phyloP scores from a whole-genome alignment of 805 yeast species.

The Scheffersomyces spartinae region DNA sequence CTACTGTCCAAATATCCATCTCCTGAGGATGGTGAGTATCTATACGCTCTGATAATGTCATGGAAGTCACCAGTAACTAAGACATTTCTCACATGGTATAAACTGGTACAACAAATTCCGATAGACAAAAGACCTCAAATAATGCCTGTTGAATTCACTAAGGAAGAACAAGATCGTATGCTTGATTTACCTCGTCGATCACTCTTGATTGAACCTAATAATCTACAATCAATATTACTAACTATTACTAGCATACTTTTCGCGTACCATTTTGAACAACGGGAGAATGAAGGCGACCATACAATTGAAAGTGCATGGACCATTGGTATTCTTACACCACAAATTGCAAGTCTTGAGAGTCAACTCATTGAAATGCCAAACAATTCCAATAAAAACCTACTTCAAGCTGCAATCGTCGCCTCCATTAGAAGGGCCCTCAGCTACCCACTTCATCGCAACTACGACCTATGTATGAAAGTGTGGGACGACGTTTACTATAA shows the following conservation, averaged over 20 bases:
- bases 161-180: constrained; percentile 58
- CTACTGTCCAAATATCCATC: constrained; percentile 46
- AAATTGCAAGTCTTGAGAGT: constrained; percentile 59
- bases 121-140: constrained; percentile 7
- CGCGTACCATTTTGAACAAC: constrained; percentile 60
- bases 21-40: constrained; percentile 40
- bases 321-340: constrained; percentile 77
- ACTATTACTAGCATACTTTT: constrained; percentile 59
- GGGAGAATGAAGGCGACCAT: constrained; percentile 61
- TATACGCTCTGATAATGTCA: constrained; percentile 30
- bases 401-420: constrained; percentile 47
- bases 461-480: constrained; percentile 41
- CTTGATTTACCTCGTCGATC: constrained; percentile 52
- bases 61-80: constrained; percentile 42
- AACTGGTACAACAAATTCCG: constrained; percentile 18
- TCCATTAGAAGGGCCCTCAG: constrained; percentile 63
- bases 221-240: constrained; percentile 40
- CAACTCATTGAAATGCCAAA: constrained; percentile 27
- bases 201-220: constrained; percentile 43
- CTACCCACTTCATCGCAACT: constrained; percentile 73
- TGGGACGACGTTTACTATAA: constrained; percentile 68
- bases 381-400: constrained; percentile 14
- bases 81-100: constrained; percentile 37
- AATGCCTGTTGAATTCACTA: constrained; percentile 42
- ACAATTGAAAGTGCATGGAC: constrained; percentile 92